Conservation (phyloP, 306 rosid genomes). For the Nissolia schottii region DNA sequence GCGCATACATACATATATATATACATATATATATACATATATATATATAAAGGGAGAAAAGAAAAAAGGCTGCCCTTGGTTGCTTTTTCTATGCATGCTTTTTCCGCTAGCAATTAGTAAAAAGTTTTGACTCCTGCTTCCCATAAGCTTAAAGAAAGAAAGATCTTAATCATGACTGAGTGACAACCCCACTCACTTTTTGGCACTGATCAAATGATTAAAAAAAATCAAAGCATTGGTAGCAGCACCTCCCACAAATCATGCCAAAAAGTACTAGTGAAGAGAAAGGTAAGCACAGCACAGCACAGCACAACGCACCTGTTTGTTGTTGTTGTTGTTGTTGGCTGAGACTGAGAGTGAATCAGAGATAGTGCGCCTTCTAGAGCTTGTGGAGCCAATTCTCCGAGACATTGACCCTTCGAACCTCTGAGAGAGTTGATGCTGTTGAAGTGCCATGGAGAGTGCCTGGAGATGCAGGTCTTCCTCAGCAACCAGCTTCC, state of each 20-base stretch:
- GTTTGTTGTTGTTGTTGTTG: constrained; percentile 48
- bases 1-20: no score
- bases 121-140: constrained; percentile 14
- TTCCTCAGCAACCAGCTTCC: constrained; percentile 75
- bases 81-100: constrained; percentile 18
- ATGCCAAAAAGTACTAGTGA: no score
- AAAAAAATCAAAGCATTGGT: constrained; percentile 33
- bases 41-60: neutral
- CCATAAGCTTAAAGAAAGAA: constrained; percentile 10
- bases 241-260: constrained; percentile 7
- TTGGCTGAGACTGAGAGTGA: constrained; percentile 26
- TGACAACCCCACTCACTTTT: constrained; percentile 40
- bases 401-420: constrained; percentile 96
- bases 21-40: no score
- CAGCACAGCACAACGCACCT: constrained; percentile 40
- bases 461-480: constrained; percentile 91
- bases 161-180: constrained; percentile 41
- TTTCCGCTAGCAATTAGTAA: constrained; percentile 21
- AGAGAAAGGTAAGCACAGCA: no score
- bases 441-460: constrained; percentile 88
- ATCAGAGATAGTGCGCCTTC: constrained; percentile 63
- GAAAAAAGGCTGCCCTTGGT: constrained; percentile 19
- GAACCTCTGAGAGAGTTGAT: constrained; percentile 91
- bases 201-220: constrained; percentile 32
- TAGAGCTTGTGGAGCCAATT: constrained; percentile 83